These are phyloP conservation scores for Penicillium sp. DNA, from an alignment of 2,329 filamentous ascomycete species.

Conservation along the genomic window DNA sequence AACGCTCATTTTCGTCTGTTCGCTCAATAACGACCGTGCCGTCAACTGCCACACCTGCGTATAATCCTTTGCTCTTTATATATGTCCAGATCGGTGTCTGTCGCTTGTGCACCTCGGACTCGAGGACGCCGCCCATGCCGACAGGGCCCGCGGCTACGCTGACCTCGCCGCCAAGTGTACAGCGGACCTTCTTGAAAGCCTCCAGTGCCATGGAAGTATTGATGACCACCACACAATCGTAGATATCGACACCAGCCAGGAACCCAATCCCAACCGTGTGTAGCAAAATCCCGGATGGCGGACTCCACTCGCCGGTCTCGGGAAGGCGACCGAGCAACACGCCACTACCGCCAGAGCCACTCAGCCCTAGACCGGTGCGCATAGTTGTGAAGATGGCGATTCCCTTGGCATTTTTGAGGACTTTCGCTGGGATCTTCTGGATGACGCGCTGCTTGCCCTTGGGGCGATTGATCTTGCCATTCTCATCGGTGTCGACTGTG, in stretches of 20 bases:
- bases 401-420: slow-evolving; percentile 85
- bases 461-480: slow-evolving; percentile 52
- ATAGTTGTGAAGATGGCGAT: slow-evolving; percentile 94
- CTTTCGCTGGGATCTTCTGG: slow-evolving; percentile 81
- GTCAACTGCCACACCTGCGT: slow-evolving; percentile 81
- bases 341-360: slow-evolving; percentile 85
- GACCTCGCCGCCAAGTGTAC: slow-evolving; percentile 79
- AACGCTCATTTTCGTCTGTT: slow-evolving; percentile 81
- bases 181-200: slow-evolving; percentile 73
- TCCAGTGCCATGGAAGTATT: slow-evolving; percentile 83
- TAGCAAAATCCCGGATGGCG: slow-evolving; percentile 84
- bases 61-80: slow-evolving; percentile 84
- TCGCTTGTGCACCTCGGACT: slow-evolving; percentile 66
- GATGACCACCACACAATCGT: slow-evolving; percentile 91
- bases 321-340: slow-evolving; percentile 75
- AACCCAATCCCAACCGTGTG: slow-evolving; percentile 89
- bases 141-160: slow-evolving; percentile 75
- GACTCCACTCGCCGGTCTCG: slow-evolving; percentile 85
- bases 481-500: slow-evolving; percentile 46
- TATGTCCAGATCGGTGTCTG: slow-evolving; percentile 77
- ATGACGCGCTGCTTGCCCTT: slow-evolving; percentile 63
- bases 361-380: slow-evolving; percentile 88
- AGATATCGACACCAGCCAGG: slow-evolving; percentile 87
- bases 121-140: slow-evolving; percentile 70
- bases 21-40: slow-evolving; percentile 84